Base-by-base conservation (phyloP, 2,329 filamentous ascomycete species). In the Pyrenochaeta sp. region DNA sequence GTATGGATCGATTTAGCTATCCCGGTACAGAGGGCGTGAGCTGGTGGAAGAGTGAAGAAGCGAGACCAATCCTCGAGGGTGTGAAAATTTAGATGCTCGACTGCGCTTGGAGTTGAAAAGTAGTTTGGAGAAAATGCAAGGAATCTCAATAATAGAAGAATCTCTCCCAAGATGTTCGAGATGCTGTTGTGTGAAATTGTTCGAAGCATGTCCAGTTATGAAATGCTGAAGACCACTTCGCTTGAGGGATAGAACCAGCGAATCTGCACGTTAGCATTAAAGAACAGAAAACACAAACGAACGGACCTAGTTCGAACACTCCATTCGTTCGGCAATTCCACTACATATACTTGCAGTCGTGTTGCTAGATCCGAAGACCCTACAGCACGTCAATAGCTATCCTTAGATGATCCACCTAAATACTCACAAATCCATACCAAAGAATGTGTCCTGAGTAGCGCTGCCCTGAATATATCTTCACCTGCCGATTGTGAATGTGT, bases 41-140 rank as follows among this genome's bases (percentile, higher is more conserved):
- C 72, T 97, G 92, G 91, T 96, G 93, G 93, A 88, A 81, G 79
- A 90, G 85, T 47, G 90, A 92, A 37, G 91, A 91, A 78, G 92
- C 92, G n/a, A 90, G 82, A 79, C 79, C 83, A 0, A 93, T 95
- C 66, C 77, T 93, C 36, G 88, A 92, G 56, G 84, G 83, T 3
- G 78, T 77, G 56, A 80, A 73, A 64, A 81, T 81, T 55, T 82
- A 66, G 51, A 19, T 39, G 15, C 5, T n/a, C 13, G 15, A 19
- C 15, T 39, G 36, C 15, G 1, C 2, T 13, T 39, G 15, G 13
- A 19, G 13, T 19, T n/a, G 13, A 39, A 19, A n/a, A 13, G 36
- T 19, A 36, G 12, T 39, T 15, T 19, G 15, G 4, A 4, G 13
- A 10, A 13, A 39, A 39, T 39, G 36, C 36, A 4, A 39, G 15